These are phyloP conservation scores for Pyrenopolyporus hunteri DNA, from an alignment of 495 filamentous ascomycete species.

Conservation along the genomic window DNA sequence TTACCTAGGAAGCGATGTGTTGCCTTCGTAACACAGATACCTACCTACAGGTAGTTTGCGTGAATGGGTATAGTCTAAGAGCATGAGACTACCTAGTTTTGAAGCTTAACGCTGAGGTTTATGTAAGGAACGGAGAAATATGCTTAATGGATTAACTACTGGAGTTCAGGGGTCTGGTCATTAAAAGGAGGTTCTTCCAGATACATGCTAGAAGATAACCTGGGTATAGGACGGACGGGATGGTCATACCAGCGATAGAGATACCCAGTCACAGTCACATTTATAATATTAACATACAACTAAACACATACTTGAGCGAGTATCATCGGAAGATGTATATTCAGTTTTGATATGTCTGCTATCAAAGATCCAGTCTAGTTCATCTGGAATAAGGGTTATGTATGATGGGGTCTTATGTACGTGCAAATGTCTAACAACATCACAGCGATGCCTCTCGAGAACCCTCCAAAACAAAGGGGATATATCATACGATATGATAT, in stretches of 20 bases:
- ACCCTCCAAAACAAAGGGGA: not conserved
- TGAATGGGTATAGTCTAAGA: no score
- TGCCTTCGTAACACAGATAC: not conserved
- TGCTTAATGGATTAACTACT: not conserved
- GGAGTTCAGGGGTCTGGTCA: not conserved
- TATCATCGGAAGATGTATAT: constrained; percentile 14
- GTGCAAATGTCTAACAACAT: constrained; percentile 3
- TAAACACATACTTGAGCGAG: not conserved
- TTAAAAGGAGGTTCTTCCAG: not conserved
- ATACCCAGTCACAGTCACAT: constrained; percentile 37
- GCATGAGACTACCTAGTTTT: no score
- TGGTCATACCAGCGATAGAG: constrained; percentile 8
- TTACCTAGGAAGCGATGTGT: not conserved
- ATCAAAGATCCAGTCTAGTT: constrained; percentile 6
- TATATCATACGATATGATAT: no score
- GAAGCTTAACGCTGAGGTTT: no score
- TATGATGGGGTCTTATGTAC: constrained; percentile 4
- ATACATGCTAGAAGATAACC: not conserved
- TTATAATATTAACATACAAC: no score
- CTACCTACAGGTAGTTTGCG: no score
- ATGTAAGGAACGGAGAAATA: no score
- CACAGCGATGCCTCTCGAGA: not conserved
- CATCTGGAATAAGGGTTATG: not conserved
- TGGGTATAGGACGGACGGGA: not conserved
- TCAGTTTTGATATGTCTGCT: constrained; percentile 11